Percentiles rank a stretch among this genome's conserved stretches.
phyloP scores from a whole-genome alignment of 768 basidiomycete genomes.

The Kwoniella sp. region DNA sequence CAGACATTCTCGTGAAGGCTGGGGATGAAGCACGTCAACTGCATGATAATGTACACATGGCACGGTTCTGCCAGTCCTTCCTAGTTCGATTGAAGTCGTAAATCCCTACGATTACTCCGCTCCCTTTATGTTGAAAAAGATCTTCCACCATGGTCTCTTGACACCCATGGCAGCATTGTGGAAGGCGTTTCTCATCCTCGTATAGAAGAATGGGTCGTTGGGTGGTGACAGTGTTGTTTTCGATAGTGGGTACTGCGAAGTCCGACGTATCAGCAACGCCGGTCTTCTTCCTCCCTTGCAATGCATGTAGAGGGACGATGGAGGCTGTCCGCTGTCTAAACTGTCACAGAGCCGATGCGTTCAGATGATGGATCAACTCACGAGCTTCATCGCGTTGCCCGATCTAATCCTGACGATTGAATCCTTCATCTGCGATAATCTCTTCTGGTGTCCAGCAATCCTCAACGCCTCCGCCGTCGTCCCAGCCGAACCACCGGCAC shows the following conservation, averaged over 20 bases:
- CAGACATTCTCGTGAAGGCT: no score
- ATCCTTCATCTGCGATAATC: conserved; percentile 23
- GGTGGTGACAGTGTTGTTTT: conserved; percentile 39
- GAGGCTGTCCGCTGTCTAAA: not conserved
- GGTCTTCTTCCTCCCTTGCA: not conserved
- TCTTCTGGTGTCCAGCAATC: conserved; percentile 17
- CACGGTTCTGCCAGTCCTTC: no score
- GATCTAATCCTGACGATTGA: conserved; percentile 7
- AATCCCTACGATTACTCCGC: conserved; percentile 37
- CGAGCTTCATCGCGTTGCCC: conserved; percentile 16
- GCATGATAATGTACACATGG: no score
- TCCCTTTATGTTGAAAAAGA: conserved; percentile 53
- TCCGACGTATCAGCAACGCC: not conserved
- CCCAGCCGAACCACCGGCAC: not conserved
- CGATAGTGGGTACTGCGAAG: conserved; percentile 44
- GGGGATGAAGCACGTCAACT: no score
- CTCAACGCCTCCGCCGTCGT: conserved; percentile 18
- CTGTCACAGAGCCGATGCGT: not conserved
- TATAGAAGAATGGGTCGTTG: conserved; percentile 51
- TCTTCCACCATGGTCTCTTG: conserved; percentile 51
- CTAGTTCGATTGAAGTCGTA: not conserved
- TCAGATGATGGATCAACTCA: conserved; percentile 10
- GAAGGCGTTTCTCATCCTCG: conserved; percentile 49
- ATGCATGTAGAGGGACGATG: not conserved
- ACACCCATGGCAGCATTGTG: conserved; percentile 43